Conservation (phyloP, 176 grass and related monocot genomes). For the Musa troglodytarum region DNA sequence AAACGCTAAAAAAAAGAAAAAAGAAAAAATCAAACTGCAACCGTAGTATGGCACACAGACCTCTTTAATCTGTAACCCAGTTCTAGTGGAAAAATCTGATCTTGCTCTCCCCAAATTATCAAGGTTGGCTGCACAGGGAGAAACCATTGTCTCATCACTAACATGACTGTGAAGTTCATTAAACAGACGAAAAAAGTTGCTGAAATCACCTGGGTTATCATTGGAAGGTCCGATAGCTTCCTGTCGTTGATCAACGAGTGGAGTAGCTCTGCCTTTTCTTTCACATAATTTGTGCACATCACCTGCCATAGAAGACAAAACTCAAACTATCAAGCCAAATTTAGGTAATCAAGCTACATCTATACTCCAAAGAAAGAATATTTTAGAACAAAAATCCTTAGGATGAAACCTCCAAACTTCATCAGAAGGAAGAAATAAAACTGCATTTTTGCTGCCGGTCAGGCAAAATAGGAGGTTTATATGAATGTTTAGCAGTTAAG, state of each 20-base stretch:
- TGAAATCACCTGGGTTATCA: slow-evolving; percentile 54
- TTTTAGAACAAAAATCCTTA: not conserved
- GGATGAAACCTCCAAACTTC: not conserved
- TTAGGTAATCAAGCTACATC: not conserved
- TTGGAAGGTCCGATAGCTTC: slow-evolving; percentile 59
- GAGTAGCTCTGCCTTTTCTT: slow-evolving; percentile 74
- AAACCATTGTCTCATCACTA: not conserved
- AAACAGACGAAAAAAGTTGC: not conserved
- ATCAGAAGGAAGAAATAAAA: not conserved
- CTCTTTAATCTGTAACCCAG: slow-evolving; percentile 77
- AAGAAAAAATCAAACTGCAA: not conserved
- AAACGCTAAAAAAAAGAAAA: not conserved
- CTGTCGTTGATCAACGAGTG: slow-evolving; percentile 53
- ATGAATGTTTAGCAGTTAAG: too few relatives aligned
- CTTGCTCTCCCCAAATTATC: slow-evolving; percentile 80
- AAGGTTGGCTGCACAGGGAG: slow-evolving; percentile 39
- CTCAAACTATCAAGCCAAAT: not conserved
- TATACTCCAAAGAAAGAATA: too few relatives aligned
- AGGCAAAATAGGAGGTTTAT: too few relatives aligned
- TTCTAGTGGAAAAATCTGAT: slow-evolving; percentile 82
- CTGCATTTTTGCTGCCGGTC: too few relatives aligned
- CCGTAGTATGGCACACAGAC: slow-evolving; percentile 19
- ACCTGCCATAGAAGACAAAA: slow-evolving; percentile 42
- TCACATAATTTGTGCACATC: slow-evolving; percentile 59
- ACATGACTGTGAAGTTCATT: not conserved